These are phyloP conservation scores for Paramecium biaurelia DNA, from an alignment of 73 alveolate species.

Conservation along the genomic window DNA sequence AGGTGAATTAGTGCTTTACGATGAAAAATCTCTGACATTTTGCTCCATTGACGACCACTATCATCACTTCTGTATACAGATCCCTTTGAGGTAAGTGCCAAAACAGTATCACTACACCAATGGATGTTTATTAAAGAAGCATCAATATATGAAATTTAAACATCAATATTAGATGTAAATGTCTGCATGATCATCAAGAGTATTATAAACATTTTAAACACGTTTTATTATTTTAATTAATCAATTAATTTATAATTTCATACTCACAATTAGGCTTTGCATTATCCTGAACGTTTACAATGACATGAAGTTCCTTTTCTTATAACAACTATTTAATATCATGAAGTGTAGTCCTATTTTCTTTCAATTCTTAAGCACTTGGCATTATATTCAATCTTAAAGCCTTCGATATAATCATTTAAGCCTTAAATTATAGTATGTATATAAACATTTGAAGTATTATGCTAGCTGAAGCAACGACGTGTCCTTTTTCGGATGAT, in stretches of 20 bases:
- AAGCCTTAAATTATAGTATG: background rate
- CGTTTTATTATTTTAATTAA: slow-evolving; percentile 39
- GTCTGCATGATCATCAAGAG: background rate
- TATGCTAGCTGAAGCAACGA: slow-evolving; percentile 52
- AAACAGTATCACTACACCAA: slow-evolving; percentile 83
- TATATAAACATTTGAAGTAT: slow-evolving; percentile 64
- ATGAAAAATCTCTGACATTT: slow-evolving; percentile 49
- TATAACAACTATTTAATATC: background rate
- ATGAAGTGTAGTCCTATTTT: background rate
- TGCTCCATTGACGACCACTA: slow-evolving; percentile 80
- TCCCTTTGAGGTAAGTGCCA: slow-evolving; percentile 74
- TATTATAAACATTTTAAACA: background rate
- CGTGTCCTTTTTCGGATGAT: slow-evolving; percentile 21
- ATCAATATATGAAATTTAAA: slow-evolving; percentile 53
- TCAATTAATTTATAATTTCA: background rate
- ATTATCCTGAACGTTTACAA: background rate
- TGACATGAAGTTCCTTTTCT: background rate
- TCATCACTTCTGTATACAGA: slow-evolving; percentile 78
- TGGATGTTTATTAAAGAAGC: slow-evolving; percentile 61
- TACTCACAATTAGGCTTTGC: background rate
- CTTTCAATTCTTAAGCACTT: background rate
- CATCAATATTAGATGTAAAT: background rate
- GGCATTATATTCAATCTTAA: slow-evolving; percentile 6
- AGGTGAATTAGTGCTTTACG: slow-evolving; percentile 47
- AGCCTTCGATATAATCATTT: slow-evolving; percentile 24